Evolutionary conservation across 139 green algal species (phyloP).

Genomic region (Bryopsis sp.): DNA sequence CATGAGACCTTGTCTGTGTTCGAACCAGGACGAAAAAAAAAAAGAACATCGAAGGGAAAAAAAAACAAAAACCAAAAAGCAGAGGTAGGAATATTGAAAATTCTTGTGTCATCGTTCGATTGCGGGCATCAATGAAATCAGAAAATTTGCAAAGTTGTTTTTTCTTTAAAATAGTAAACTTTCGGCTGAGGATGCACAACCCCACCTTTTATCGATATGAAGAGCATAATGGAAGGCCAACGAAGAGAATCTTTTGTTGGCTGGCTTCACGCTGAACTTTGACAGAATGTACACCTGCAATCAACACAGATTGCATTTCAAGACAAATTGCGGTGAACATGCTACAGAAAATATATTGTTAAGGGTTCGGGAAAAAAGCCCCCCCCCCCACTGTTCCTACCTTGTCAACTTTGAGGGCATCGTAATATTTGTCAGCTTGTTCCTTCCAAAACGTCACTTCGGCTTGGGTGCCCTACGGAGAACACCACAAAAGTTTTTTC

Average conservation of each 20-base stretch:
- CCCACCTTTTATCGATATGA: conserved; percentile 45
- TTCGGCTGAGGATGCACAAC: not conserved
- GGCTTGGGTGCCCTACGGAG: conserved; percentile 50
- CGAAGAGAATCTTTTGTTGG: conserved; percentile 63
- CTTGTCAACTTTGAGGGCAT: conserved; percentile 41
- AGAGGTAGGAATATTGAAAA: too few relatives aligned
- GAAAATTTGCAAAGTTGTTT: too few relatives aligned
- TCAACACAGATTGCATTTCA: not conserved
- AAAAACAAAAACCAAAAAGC: too few relatives aligned
- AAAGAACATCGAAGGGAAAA: too few relatives aligned
- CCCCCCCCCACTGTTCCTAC: too few relatives aligned
- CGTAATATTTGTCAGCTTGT: conserved; percentile 35
- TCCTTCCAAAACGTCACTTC: conserved; percentile 74
- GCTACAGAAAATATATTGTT: not conserved
- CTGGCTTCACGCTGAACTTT: conserved; percentile 45
- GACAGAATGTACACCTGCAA: conserved; percentile 50
- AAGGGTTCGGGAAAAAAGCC: not conserved
- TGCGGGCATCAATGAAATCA: too few relatives aligned
- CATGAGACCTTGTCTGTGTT: too few relatives aligned
- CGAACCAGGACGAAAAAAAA: too few relatives aligned
- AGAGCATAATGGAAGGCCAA: conserved; percentile 72
- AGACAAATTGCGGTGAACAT: not conserved
- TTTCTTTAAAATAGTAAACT: too few relatives aligned
- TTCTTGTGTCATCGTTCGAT: too few relatives aligned
- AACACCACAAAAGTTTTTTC: too few relatives aligned